Evolutionary conservation across 306 rosid species (phyloP), one percentile per base, ranked within the genome.

Genomic region (Corylus avellana): DNA sequence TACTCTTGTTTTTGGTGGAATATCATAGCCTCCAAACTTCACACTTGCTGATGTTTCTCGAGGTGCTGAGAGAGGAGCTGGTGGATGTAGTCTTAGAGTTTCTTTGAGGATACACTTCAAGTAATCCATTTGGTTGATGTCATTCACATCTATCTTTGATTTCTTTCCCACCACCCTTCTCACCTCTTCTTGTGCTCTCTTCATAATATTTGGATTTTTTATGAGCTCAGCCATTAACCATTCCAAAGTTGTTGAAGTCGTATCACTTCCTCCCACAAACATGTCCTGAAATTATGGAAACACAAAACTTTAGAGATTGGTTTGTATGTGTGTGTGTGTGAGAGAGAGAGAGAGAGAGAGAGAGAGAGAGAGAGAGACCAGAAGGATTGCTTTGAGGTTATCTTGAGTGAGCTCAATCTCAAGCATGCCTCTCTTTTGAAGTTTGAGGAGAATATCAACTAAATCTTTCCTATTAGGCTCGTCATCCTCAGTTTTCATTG

Each of bases 211-310:
- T 25, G 75, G 85, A 56, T 73, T 79, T 79, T 54, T 79, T 18
- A 51, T 12, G 2, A 84, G 71, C 81, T 87, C 85, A 35, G 85
- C 59, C 83, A 87, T 81, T 27, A 70, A 6, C 90, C 86, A 84
- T 35, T 79, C 82, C 29, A 70, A 17, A 6, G 70, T 3, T 17
- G 88, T 51, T 6, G 81, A 47, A 2, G 72, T 46, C 1, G 90
- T 57, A 16, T 84, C 48, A 64, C 12, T 32, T 64, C 70, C 70
- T 35, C 70, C 70, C 74, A 18, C 51, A 44, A 81, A 72, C 84
- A 84, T 74, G 72, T 86, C 85, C 84, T 83, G 74, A n/a, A 71
- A 75, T 14, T 61, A 4, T 10, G 5, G 12, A 64, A 35, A 17
- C 16, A 14, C 17, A 35, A 3, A 32, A 17, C 20, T 12, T 62